Percentiles rank a stretch among this genome's conserved stretches.
phyloP scores from a whole-genome alignment of 129 eudicot genomes.

The Lactuca sativa region DNA sequence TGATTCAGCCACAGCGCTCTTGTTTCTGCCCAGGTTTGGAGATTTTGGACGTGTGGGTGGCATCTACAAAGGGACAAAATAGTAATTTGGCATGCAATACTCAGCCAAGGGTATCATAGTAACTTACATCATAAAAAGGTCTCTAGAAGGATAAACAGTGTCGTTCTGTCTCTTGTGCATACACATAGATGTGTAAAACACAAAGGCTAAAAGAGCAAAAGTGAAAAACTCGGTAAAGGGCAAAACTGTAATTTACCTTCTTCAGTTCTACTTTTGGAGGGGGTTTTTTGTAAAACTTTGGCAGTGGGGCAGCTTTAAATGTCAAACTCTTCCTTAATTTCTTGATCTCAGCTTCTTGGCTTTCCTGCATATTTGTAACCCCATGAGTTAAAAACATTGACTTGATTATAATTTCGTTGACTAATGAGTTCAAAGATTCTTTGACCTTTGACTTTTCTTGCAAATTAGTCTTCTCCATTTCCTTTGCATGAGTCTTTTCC shows the following conservation, averaged over 20 bases:
- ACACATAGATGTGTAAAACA: too few species aligned
- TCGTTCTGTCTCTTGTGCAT: too few species aligned
- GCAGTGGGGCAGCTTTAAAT: conserved; percentile 91
- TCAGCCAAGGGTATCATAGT: conserved; percentile 13
- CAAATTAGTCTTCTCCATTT: conserved; percentile 60
- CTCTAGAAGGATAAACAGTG: neutral
- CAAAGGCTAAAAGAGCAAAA: neutral
- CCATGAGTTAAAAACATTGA: conserved; percentile 4
- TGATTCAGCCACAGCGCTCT: conserved; percentile 26
- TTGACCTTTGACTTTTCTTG: conserved; percentile 86
- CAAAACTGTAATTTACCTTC: conserved; percentile 50
- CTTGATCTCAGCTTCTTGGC: conserved; percentile 79
- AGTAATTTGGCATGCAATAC: neutral
- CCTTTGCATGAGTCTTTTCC: conserved; percentile 78
- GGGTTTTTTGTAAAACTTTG: conserved; percentile 86
- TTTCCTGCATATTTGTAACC: conserved; percentile 57
- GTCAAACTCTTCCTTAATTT: conserved; percentile 73
- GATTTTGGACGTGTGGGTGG: conserved; percentile 39
- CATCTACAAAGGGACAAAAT: conserved; percentile 19
- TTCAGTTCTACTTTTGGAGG: conserved; percentile 81
- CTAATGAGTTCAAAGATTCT: conserved; percentile 13
- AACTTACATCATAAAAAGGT: neutral
- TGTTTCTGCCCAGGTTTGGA: conserved; percentile 41
- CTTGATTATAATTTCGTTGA: neutral
- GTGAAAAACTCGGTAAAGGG: neutral